Evolutionary conservation across 2,329 filamentous ascomycete species (phyloP).

Genomic region (Atkinsonella texensis): DNA sequence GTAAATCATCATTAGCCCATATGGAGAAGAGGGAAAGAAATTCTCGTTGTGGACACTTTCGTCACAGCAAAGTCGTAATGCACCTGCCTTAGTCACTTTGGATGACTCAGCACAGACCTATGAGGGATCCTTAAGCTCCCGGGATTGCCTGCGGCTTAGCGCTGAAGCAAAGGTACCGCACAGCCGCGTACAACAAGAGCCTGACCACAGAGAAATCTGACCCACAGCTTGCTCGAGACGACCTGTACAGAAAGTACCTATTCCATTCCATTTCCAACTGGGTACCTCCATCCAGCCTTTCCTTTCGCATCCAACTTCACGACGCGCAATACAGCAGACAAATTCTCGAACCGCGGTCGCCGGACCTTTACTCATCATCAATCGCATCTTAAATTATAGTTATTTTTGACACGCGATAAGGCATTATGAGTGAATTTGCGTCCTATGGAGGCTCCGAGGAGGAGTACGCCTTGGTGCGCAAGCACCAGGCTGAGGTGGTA

Average conservation of each 20-base stretch:
- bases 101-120: neutral
- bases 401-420: constrained; percentile 4
- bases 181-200: neutral
- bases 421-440: constrained; percentile 55
- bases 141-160: neutral
- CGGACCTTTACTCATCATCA: neutral
- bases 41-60: neutral
- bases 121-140: neutral
- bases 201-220: neutral
- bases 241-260: neutral
- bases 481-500: constrained; percentile 68
- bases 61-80: neutral
- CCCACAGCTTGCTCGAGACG: neutral
- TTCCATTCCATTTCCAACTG: neutral
- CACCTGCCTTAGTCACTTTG: neutral
- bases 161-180: neutral
- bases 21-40: constrained; percentile 17
- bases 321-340: constrained; percentile 2
- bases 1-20: constrained; percentile 50
- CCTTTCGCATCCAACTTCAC: constrained; percentile 1
- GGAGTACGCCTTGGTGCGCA: constrained; percentile 71
- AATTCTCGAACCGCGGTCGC: neutral
- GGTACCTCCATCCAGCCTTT: constrained; percentile 1
- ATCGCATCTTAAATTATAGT: neutral
- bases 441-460: constrained; percentile 64